Evolutionary conservation across 2,329 filamentous ascomycete genomes (phyloP), one percentile per base, ranked within the genome.

Genomic region (Phialophora chinensis): DNA sequence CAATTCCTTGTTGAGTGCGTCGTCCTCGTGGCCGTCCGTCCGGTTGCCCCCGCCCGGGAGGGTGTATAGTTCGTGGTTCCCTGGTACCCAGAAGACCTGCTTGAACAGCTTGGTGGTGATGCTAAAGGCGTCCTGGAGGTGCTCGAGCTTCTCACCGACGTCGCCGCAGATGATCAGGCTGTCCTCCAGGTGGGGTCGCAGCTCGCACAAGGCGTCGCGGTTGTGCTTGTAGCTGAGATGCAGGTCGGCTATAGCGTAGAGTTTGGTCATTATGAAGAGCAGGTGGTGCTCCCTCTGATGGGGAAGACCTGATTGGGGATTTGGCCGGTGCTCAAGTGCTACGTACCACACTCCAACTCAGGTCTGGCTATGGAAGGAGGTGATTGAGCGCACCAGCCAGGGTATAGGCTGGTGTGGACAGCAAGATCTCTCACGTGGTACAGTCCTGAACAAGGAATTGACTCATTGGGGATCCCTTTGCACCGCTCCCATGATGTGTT

Each of bases 11-110:
- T 70, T 66, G 23, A 68, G 31, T 35, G 66, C 62, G n/a, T 71
- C 70, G 25, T 69, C 66, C 17, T 56, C 60, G 17, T 20, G 35
- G 27, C 52, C 60, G 50, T 44, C 60, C 58, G 53, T 55, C 27
- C 27, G 64, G 6, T 66, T 62, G 50, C 49, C 29, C 23, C 62
- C 35, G 1, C 67, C 65, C 27, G 79, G 78, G 61, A 86, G 73
- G 1, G 83, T 85, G 74, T 87, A 87, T 10, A 87, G 79, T 76
- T 87, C 85, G 70, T 87, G 85, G 72, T 87, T 87, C 4, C 85
- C 85, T 0, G 84, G 85, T 7, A 82, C 81, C 85, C 85, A 87
- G 42, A 71, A 72, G 31, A 73, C 71, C 50, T 70, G 68, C 53
- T 71, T 72, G 70, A 73, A 73, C 38, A 71, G 67, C 27, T 68